Conservation (phyloP, 2,329 filamentous ascomycete species). For the Magnaporthiopsis incrustans region DNA sequence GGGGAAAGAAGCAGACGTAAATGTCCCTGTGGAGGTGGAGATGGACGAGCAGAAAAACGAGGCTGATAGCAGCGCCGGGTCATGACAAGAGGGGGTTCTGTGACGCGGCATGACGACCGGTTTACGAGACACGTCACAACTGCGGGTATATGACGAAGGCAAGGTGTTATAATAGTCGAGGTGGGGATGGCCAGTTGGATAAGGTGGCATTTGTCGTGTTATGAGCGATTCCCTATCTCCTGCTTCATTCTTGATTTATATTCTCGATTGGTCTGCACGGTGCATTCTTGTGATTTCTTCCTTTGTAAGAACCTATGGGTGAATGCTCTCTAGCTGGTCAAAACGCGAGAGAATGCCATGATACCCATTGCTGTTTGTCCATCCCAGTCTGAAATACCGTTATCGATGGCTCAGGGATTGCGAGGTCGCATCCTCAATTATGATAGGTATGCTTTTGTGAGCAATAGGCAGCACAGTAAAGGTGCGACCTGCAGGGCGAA, state of each 20-base stretch:
- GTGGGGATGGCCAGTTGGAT: neutral
- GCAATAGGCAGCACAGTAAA: no score
- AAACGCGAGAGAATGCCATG: neutral
- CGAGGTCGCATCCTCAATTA: no score
- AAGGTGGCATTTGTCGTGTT: neutral
- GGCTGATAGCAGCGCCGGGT: neutral
- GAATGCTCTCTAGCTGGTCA: neutral
- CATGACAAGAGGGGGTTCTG: neutral
- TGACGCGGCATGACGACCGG: neutral
- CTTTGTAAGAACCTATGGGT: neutral
- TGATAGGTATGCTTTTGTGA: no score
- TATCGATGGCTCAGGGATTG: neutral
- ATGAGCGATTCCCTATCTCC: neutral
- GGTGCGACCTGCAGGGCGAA: no score
- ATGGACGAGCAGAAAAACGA: neutral
- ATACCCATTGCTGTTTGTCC: neutral
- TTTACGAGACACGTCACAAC: neutral
- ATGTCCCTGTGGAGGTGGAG: neutral
- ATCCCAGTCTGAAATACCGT: neutral
- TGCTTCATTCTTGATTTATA: neutral
- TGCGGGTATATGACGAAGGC: neutral
- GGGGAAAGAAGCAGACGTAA: neutral
- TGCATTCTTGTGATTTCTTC: no score
- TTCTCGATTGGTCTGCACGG: neutral
- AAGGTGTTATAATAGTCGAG: neutral